A percentile compares a stretch with the other conserved stretches of the same genome.
Conservation (phyloP, 768 basidiomycete genomes). For the Phlebiopsis flavidoalba region DNA sequence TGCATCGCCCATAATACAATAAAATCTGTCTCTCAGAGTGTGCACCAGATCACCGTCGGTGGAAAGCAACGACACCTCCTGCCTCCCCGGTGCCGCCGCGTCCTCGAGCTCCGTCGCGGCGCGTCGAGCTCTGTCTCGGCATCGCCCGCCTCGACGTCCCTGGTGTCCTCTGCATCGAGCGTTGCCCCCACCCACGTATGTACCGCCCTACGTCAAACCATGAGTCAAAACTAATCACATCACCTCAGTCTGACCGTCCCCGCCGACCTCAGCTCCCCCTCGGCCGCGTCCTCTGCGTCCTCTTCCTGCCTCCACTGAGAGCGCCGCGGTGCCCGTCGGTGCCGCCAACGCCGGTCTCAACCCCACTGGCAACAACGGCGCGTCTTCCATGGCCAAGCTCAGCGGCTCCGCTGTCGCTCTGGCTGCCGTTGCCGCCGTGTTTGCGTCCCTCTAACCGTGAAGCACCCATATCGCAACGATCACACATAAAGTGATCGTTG, state of each 20-base stretch:
- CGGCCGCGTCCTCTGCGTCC: constrained; percentile 8
- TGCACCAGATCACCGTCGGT: constrained; percentile 30
- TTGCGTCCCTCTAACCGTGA: constrained; percentile 2
- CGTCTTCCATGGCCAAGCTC: constrained; percentile 15
- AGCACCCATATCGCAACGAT: neutral
- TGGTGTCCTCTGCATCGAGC: constrained; percentile 4
- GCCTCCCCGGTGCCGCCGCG: constrained; percentile 23
- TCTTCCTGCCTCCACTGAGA: constrained; percentile 14
- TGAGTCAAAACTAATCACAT: neutral
- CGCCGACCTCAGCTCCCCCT: constrained; percentile 1
- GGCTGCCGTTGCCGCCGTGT: constrained; percentile 9
- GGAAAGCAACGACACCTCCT: constrained; percentile 32
- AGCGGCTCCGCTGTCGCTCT: constrained; percentile 11
- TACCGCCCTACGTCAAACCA: constrained; percentile 5
- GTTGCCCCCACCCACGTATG: constrained; percentile 15
- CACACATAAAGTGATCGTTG: neutral
- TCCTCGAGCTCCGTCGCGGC: constrained; percentile 10
- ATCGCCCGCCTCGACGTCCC: neutral
- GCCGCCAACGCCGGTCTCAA: constrained; percentile 29
- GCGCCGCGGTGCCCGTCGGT: constrained; percentile 23
- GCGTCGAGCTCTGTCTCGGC: neutral
- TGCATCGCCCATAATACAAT: constrained; percentile 8
- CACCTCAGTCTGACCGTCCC: neutral
- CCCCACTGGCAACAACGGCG: constrained; percentile 21
- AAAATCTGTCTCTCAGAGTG: no score